These are phyloP conservation scores for Myxozyma melibiosi DNA, from an alignment of 805 yeast genomes.

Conservation along the genomic window DNA sequence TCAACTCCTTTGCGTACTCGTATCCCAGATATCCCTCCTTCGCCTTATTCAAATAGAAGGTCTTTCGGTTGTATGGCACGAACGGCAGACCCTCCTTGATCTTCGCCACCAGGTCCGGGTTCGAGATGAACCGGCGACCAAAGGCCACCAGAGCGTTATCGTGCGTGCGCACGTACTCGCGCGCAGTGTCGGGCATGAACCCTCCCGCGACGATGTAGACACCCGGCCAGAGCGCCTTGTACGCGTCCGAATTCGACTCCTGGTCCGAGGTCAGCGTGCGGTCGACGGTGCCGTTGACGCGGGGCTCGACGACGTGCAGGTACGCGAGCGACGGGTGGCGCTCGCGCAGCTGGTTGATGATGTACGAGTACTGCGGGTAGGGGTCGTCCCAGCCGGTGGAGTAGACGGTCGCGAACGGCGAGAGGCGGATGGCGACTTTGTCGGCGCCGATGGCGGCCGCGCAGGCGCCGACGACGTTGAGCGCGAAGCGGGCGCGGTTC, in stretches of 20 bases:
- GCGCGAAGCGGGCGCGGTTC: constrained; percentile 55
- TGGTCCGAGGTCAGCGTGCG: not conserved
- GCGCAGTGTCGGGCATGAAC: constrained; percentile 25
- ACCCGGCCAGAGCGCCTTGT: constrained; percentile 21
- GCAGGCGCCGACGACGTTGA: constrained; percentile 57
- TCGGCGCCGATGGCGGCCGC: constrained; percentile 55
- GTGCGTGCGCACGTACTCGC: constrained; percentile 10
- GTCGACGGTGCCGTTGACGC: constrained; percentile 41
- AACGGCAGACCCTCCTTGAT: constrained; percentile 48
- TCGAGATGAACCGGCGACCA: constrained; percentile 56
- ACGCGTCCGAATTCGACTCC: constrained; percentile 8
- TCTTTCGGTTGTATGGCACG: constrained; percentile 50
- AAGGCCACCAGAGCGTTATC: constrained; percentile 42
- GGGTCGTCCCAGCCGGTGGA: constrained; percentile 40
- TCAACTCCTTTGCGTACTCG: constrained; percentile 15
- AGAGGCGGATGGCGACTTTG: constrained; percentile 43
- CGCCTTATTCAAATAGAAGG: constrained; percentile 46
- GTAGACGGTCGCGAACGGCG: constrained; percentile 45
- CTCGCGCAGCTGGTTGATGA: constrained; percentile 48
- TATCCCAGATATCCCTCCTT: constrained; percentile 16
- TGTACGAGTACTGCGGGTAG: constrained; percentile 48
- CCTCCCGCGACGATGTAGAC: constrained; percentile 33
- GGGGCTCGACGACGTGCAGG: constrained; percentile 52
- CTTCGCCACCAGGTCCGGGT: constrained; percentile 58
- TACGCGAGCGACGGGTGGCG: constrained; percentile 47